These are phyloP conservation scores for Rheum nobile DNA, from an alignment of 148 eudicot genomes.

Conservation along the genomic window DNA sequence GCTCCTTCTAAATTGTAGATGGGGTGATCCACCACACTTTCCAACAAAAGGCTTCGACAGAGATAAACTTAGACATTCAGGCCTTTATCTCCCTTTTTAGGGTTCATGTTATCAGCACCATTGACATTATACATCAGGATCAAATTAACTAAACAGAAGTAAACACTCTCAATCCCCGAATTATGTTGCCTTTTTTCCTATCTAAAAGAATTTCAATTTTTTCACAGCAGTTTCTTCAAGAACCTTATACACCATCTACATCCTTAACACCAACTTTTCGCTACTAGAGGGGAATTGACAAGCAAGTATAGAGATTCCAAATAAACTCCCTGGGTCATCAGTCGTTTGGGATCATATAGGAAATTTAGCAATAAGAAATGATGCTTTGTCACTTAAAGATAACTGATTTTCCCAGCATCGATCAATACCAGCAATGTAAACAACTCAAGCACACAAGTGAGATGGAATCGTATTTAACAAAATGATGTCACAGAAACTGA, in stretches of 20 bases:
- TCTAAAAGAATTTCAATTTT: background rate
- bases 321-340: background rate
- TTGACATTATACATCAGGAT: background rate
- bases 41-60: background rate
- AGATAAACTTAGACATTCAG: background rate
- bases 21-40: background rate
- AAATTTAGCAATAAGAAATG: background rate
- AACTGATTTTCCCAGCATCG: background rate
- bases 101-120: background rate
- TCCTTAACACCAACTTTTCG: background rate
- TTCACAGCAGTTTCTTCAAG: background rate
- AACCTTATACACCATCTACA: background rate
- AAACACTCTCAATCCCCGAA: background rate
- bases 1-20: background rate
- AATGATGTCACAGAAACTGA: conserved; percentile 13
- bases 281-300: background rate
- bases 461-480: background rate
- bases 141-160: background rate
- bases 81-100: background rate
- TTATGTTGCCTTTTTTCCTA: background rate
- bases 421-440: background rate
- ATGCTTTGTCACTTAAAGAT: background rate
- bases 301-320: background rate
- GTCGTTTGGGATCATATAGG: background rate
- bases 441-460: background rate